Percentiles rank a stretch among this genome's conserved stretches.
phyloP scores from a whole-genome alignment of 169 alveolate species.

The Perkinsus olseni region DNA sequence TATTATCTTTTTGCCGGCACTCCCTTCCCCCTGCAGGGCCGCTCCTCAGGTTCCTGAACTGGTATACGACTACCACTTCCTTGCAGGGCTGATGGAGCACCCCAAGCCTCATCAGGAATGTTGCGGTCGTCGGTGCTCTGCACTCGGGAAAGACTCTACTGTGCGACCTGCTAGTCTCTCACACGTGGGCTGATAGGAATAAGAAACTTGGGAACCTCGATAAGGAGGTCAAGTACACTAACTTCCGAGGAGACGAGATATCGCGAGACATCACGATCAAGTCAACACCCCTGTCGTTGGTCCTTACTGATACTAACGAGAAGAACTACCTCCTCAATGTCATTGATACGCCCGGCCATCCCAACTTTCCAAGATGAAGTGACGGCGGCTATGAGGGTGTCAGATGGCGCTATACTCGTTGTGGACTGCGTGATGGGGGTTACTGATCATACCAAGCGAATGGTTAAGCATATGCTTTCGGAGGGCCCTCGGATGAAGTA shows the following conservation, averaged over 20 bases:
- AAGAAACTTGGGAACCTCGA: slow-evolving; percentile 17
- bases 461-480: slow-evolving; percentile 64
- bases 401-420: slow-evolving; percentile 92
- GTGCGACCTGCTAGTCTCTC: slow-evolving; percentile 87
- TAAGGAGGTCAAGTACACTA: slow-evolving; percentile 74
- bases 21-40: neutral
- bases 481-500: slow-evolving; percentile 38
- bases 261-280: slow-evolving; percentile 91
- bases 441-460: slow-evolving; percentile 77
- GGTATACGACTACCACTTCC: slow-evolving; percentile 80
- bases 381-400: slow-evolving; percentile 80
- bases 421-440: slow-evolving; percentile 95
- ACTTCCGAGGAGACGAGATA: slow-evolving; percentile 93
- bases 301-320: slow-evolving; percentile 75
- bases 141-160: slow-evolving; percentile 97
- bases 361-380: slow-evolving; percentile 95
- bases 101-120: slow-evolving; percentile 87
- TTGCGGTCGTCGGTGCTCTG: slow-evolving; percentile 91
- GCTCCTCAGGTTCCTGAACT: slow-evolving; percentile 59
- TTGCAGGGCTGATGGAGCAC: slow-evolving; percentile 78
- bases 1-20: slow-evolving; percentile 25
- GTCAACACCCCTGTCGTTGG: slow-evolving; percentile 90
- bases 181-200: slow-evolving; percentile 73
- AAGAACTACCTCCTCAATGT: slow-evolving; percentile 49
- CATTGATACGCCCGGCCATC: slow-evolving; percentile 76